Evolutionary conservation across 2,329 filamentous ascomycete genomes (phyloP).

Genomic region (Phialocephala subalpina): DNA sequence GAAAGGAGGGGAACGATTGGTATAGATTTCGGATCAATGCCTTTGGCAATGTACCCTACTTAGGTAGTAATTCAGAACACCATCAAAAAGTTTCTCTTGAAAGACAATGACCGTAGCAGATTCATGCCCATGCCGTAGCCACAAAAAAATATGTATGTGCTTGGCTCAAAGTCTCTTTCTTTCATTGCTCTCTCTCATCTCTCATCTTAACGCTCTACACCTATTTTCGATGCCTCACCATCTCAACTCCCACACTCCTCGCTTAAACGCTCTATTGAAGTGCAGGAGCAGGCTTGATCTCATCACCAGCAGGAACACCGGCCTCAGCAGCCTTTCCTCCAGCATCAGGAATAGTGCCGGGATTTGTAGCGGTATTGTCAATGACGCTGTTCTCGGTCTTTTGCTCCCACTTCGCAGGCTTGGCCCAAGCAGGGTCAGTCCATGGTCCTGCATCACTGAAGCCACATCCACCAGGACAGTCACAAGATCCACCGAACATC

Average conservation of each 20-base stretch:
- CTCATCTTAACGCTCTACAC: too few relatives aligned
- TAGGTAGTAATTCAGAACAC: not conserved
- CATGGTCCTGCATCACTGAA: constrained; percentile 92
- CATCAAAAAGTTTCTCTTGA: not conserved
- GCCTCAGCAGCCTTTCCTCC: constrained; percentile 29
- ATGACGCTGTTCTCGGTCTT: constrained; percentile 36
- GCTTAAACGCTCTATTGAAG: not conserved
- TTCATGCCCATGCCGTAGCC: not conserved
- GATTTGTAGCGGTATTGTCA: constrained; percentile 27
- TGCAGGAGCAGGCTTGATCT: constrained; percentile 2
- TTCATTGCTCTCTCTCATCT: not conserved
- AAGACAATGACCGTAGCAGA: not conserved
- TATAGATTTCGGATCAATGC: not conserved
- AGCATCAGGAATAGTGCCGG: constrained; percentile 35
- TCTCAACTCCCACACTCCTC: not conserved
- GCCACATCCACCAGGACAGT: constrained; percentile 83
- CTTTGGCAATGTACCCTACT: not conserved
- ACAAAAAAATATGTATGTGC: not conserved
- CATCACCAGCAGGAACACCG: constrained; percentile 21
- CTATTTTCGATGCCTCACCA: constrained; percentile 5
- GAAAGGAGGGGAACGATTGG: not conserved
- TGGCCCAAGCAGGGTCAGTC: constrained; percentile 75
- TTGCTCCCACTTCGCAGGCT: constrained; percentile 70
- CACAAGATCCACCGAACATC: constrained; percentile 83
- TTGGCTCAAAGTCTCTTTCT: not conserved